Evolutionary conservation across 768 basidiomycete species (phyloP), one percentile per base, ranked within the genome.

Genomic region (Mrakia gelida): DNA sequence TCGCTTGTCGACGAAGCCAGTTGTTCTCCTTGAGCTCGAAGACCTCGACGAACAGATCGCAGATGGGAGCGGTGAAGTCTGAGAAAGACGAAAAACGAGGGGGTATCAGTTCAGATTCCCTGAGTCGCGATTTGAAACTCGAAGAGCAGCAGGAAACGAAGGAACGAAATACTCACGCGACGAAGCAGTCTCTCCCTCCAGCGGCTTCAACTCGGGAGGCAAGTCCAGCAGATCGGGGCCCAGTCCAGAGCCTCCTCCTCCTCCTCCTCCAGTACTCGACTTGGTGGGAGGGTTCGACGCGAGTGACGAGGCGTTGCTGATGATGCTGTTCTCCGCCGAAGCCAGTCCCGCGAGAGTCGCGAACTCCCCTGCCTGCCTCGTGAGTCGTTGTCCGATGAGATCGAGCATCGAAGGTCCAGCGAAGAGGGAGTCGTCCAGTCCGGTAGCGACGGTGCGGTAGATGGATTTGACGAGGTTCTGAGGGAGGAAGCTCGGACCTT

Each of bases 1-100:
- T 94, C 2, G 97, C 95, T 83, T 98, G 97, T 28, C 93, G 87
- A 73, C 96, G 88, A 38, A 98, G 86, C 97, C 97, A 99, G 81
- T 96, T 97, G 82, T 95, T 95, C 87, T 93, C 94, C 85, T 97
- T 91, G 26, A 98, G 88, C 84, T 97, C 95, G 81, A 99, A 98
- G 15, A 98, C 88, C 18, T 95, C 93, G 74, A 98, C 87, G 67
- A 98, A 87, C 38, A 99, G 86, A 82, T 99, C 95, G 81, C 94
- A 96, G 56, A 98, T 97, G 0, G 97, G 95, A 0, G 91, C 90
- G 2, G 94, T 93, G 84, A 98, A 98, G 2, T 89, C 77, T 78
- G 65, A 5, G 7, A 52, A 21, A 52, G 4, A 13, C 1, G 49
- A 52, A 21, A 52, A 2, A 38, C 41, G 15, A 28, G 11, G 63